Conservation (phyloP, 371 early-diverging fungal genomes). For the Smittium culicis region DNA sequence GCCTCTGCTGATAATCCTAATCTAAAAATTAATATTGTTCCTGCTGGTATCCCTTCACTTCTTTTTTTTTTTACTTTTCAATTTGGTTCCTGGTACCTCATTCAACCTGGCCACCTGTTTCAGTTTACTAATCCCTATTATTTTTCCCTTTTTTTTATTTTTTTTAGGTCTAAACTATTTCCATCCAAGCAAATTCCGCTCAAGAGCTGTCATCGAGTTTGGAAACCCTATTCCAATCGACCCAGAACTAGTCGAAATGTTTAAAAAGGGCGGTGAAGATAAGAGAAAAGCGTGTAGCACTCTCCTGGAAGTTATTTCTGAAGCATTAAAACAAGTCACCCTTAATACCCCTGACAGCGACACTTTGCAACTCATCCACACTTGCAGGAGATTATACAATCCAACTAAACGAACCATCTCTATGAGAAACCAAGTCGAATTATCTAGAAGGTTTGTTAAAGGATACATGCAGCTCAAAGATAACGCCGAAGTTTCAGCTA, state of each 20-base stretch:
- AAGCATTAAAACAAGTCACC: constrained; percentile 69
- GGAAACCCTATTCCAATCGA: constrained; percentile 73
- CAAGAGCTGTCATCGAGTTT: constrained; percentile 90
- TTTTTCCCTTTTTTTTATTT: not conserved
- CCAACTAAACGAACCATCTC: constrained; percentile 69
- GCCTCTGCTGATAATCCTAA: constrained; percentile 82
- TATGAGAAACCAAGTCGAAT: constrained; percentile 67
- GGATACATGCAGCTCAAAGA: constrained; percentile 68
- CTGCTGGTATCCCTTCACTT: constrained; percentile 39
- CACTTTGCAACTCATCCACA: constrained; percentile 80
- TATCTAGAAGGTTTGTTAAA: constrained; percentile 83
- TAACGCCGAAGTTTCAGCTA: constrained; percentile 59
- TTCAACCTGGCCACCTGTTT: not conserved
- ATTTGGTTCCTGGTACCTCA: not conserved
- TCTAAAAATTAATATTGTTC: constrained; percentile 83
- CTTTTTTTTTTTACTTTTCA: not conserved
- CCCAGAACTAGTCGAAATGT: constrained; percentile 57
- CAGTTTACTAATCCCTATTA: not conserved
- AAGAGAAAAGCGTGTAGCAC: constrained; percentile 66
- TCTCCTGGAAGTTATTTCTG: constrained; percentile 59
- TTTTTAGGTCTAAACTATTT: constrained; percentile 74
- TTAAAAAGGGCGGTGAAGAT: constrained; percentile 60
- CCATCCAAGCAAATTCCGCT: constrained; percentile 88
- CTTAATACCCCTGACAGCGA: constrained; percentile 88
- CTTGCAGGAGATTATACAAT: constrained; percentile 83